Percentiles rank a stretch among this genome's conserved stretches.
Evolutionary conservation across 140 eudicot genomes (phyloP).

Genomic region (Stevia rebaudiana): DNA sequence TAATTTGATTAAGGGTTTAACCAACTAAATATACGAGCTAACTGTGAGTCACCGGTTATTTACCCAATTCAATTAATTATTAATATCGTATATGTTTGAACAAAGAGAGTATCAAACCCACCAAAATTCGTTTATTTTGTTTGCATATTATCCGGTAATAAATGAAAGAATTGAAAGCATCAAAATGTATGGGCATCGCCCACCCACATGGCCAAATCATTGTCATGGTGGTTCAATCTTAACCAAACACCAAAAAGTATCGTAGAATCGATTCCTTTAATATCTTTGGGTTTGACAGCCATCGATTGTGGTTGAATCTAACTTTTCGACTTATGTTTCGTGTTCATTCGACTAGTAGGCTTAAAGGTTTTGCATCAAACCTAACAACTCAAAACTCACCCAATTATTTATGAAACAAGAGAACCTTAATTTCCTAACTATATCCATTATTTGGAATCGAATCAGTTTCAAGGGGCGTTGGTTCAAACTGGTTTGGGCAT

Average conservation of each 20-base stretch:
- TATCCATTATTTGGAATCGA: no score
- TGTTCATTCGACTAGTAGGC: no score
- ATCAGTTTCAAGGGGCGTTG: no score
- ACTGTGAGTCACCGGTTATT: background rate
- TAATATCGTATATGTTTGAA: background rate
- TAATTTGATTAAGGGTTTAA: background rate
- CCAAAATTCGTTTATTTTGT: background rate
- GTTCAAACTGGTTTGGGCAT: no score
- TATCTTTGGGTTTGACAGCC: background rate
- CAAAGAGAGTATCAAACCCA: background rate
- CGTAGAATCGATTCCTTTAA: background rate
- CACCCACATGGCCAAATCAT: conserved; percentile 5
- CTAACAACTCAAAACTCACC: no score
- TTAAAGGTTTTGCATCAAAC: no score
- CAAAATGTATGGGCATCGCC: background rate
- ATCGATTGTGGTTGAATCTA: background rate
- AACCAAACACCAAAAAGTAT: conserved; percentile 8
- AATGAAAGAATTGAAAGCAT: background rate
- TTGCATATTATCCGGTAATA: background rate
- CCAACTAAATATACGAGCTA: background rate
- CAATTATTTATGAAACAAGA: no score
- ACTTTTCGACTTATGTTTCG: no score
- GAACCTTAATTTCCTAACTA: no score
- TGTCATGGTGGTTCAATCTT: background rate
- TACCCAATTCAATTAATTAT: background rate